Conservation (phyloP, 768 basidiomycete species). For the Termitomyces sp. region DNA sequence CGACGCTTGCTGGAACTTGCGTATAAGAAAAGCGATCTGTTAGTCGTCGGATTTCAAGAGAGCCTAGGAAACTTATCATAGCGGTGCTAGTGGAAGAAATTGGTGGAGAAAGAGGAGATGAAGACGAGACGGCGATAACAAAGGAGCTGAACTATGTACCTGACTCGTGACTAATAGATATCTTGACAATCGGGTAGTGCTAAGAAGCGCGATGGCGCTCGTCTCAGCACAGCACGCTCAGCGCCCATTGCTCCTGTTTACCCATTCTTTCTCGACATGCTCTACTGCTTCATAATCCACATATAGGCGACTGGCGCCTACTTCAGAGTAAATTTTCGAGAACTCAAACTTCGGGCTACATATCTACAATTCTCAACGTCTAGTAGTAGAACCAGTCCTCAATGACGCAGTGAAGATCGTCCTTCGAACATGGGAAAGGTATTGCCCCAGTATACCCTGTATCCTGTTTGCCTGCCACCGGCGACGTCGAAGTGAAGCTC, state of each 20-base stretch:
- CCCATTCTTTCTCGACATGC: neutral
- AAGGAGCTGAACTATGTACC: conserved; percentile 9
- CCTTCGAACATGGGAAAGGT: conserved; percentile 54
- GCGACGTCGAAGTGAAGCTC: conserved; percentile 8
- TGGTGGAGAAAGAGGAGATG: conserved; percentile 4
- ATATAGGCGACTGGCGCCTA: conserved; percentile 1
- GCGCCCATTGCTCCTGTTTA: neutral
- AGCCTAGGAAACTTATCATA: conserved; percentile 56
- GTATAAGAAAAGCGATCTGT: conserved; percentile 35
- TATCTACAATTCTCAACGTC: neutral
- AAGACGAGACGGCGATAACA: conserved; percentile 1
- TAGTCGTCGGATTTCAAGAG: neutral
- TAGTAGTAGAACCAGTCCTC: conserved; percentile 35
- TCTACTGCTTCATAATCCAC: neutral
- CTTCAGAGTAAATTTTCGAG: neutral
- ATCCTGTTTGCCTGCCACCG: conserved; percentile 7
- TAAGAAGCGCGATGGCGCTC: too few species aligned
- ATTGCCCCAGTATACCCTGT: conserved; percentile 16
- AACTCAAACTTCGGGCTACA: neutral
- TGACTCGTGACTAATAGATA: conserved; percentile 8
- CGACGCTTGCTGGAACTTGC: conserved; percentile 85
- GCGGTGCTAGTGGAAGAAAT: conserved; percentile 5
- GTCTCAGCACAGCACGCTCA: neutral
- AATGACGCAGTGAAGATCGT: conserved; percentile 64
- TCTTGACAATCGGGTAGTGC: neutral